These are phyloP conservation scores for Blastomyces parvus DNA, from an alignment of 2,329 filamentous ascomycete genomes.

Conservation along the genomic window DNA sequence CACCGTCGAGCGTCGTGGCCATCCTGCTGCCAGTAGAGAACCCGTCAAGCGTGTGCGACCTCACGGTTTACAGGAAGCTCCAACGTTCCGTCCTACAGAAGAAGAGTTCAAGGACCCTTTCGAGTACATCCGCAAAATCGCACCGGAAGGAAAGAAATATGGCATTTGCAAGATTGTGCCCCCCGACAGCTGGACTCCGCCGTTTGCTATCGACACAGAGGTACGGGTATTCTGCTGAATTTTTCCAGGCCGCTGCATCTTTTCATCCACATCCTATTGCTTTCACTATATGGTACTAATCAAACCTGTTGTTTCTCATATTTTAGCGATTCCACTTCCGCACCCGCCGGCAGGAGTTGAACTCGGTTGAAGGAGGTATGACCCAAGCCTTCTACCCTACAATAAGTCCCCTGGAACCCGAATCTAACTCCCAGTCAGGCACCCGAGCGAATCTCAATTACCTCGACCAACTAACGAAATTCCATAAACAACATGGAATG, in stretches of 20 bases:
- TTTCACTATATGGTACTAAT: conserved; percentile 22
- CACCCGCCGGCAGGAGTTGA: conserved; percentile 90
- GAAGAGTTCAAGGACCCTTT: conserved; percentile 94
- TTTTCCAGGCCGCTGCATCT: background rate
- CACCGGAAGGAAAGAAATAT: conserved; percentile 73
- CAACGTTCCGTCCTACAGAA: conserved; percentile 78
- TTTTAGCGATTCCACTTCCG: conserved; percentile 87
- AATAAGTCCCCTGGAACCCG: conserved; percentile 17
- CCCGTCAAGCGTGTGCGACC: conserved; percentile 67
- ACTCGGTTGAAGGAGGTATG: conserved; percentile 93
- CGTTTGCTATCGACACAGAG: conserved; percentile 95
- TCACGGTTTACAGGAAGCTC: conserved; percentile 79
- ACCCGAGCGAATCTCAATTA: conserved; percentile 94
- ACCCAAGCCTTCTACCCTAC: conserved; percentile 27
- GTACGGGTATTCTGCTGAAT: conserved; percentile 45
- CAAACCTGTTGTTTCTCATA: conserved; percentile 1
- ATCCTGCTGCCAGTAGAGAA: conserved; percentile 66
- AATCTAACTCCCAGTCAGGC: conserved; percentile 47
- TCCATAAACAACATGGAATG: conserved; percentile 91
- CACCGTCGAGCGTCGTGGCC: conserved; percentile 84
- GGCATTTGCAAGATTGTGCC: conserved; percentile 95
- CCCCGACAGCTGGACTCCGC: conserved; percentile 84
- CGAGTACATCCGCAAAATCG: conserved; percentile 86
- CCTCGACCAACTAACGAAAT: conserved; percentile 87
- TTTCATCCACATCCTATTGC: background rate